Conservation (phyloP, 148 eudicot species). For the Rhododendron henanense region DNA sequence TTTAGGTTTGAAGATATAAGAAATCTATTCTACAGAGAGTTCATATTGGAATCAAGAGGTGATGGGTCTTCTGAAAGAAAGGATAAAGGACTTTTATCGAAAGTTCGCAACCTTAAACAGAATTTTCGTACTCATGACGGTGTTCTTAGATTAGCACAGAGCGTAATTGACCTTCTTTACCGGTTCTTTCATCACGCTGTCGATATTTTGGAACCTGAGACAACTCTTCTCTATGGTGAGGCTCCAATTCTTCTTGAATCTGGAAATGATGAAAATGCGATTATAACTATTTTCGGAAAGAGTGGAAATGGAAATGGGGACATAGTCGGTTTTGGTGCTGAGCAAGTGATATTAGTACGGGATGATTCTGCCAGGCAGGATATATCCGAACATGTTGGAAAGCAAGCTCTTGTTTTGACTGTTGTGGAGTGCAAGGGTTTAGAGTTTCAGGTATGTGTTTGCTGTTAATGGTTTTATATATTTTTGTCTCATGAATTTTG, state of each 20-base stretch:
- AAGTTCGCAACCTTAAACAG: constrained; percentile 32
- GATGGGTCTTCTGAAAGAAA: constrained; percentile 20
- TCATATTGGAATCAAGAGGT: constrained; percentile 27
- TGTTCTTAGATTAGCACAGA: constrained; percentile 57
- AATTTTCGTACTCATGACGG: constrained; percentile 75
- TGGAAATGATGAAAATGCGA: constrained; percentile 55
- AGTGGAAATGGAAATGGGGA: constrained; percentile 32
- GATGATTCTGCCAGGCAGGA: constrained; percentile 47
- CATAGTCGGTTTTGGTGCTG: constrained; percentile 70
- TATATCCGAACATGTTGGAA: constrained; percentile 40
- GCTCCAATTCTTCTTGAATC: constrained; percentile 60
- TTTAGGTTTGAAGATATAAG: constrained; percentile 67
- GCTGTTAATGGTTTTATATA: background rate
- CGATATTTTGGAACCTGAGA: constrained; percentile 52
- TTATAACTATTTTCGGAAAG: constrained; percentile 54
- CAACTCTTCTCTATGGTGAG: constrained; percentile 53
- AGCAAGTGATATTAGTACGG: constrained; percentile 67
- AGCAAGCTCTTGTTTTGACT: constrained; percentile 62
- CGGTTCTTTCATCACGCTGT: constrained; percentile 46
- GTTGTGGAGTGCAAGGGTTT: constrained; percentile 76
- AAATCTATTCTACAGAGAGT: constrained; percentile 55
- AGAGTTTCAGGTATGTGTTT: constrained; percentile 57
- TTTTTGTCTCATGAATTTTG: background rate
- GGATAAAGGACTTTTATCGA: constrained; percentile 47
- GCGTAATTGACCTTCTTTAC: constrained; percentile 48